Percentiles rank a stretch among this genome's conserved stretches.
Conservation (phyloP, 2,329 filamentous ascomycete genomes). For the Bipolaris gigantea region DNA sequence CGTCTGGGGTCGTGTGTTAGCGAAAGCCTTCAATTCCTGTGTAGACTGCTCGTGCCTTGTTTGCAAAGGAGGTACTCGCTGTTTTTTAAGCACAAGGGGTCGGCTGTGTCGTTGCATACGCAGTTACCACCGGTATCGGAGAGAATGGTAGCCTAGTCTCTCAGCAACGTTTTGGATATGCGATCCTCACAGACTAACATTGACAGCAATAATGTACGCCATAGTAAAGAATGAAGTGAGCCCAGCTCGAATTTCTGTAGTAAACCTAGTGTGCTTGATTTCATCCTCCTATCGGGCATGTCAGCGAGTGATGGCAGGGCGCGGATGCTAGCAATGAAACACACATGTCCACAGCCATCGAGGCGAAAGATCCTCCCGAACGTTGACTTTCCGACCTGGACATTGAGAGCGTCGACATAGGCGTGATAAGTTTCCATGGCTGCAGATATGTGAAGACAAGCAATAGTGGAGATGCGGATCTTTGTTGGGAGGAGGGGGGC, state of each 20-base stretch:
- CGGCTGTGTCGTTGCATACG: slow-evolving; percentile 58
- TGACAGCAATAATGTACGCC: slow-evolving; percentile 47
- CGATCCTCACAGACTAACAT: slow-evolving; percentile 17
- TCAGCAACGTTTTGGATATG: slow-evolving; percentile 11
- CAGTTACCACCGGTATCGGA: slow-evolving; percentile 73
- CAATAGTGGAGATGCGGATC: slow-evolving; percentile 6
- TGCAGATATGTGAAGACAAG: background rate
- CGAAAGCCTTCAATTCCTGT: background rate
- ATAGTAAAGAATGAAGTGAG: slow-evolving; percentile 65
- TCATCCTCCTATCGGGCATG: slow-evolving; percentile 59
- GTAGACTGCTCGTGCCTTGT: slow-evolving; percentile 26
- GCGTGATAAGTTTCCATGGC: slow-evolving; percentile 31
- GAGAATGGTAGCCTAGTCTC: slow-evolving; percentile 40
- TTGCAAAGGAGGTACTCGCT: slow-evolving; percentile 64
- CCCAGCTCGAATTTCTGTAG: slow-evolving; percentile 81
- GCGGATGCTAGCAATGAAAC: slow-evolving; percentile 35
- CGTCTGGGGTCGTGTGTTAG: slow-evolving; percentile 35
- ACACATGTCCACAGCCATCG: slow-evolving; percentile 80
- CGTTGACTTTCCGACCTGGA: slow-evolving; percentile 34
- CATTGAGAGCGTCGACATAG: slow-evolving; percentile 27
- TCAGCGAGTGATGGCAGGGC: slow-evolving; percentile 5
- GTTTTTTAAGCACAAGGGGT: slow-evolving; percentile 59
- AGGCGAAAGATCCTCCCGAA: slow-evolving; percentile 65
- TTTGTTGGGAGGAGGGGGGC: slow-evolving; percentile 5
- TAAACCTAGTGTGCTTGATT: slow-evolving; percentile 75